Conservation (phyloP, 768 basidiomycete species). For the Rhizopogon vinicolor region DNA sequence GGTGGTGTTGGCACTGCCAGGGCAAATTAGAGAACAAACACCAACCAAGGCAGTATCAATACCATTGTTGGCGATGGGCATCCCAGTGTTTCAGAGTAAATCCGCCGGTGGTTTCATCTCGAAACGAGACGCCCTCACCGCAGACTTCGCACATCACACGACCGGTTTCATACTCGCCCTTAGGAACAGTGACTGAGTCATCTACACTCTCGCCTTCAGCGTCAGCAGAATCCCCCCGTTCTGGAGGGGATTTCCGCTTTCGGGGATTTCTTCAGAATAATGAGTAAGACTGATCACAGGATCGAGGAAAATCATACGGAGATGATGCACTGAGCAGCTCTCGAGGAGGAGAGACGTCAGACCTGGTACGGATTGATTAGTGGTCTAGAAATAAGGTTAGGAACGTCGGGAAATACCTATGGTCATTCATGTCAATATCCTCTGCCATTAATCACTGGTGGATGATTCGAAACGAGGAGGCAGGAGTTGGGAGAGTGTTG, state of each 20-base stretch:
- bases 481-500: conserved; percentile 3
- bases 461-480: background rate
- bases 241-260: conserved; percentile 36
- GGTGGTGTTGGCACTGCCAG: conserved; percentile 25
- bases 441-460: conserved; percentile 5
- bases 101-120: conserved; percentile 55
- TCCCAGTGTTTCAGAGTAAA: conserved; percentile 73
- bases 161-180: conserved; percentile 61
- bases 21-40: conserved; percentile 2
- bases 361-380: conserved; percentile 10
- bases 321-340: conserved; percentile 10
- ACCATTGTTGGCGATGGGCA: conserved; percentile 60
- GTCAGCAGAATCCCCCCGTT: conserved; percentile 14
- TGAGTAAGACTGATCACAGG: conserved; percentile 7
- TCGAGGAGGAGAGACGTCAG: conserved; percentile 7
- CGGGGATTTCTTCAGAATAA: conserved; percentile 26
- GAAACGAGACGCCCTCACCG: conserved; percentile 56
- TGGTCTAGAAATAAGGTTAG: conserved; percentile 10
- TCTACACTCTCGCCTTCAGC: conserved; percentile 7
- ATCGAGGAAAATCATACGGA: conserved; percentile 17
- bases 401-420: conserved; percentile 13
- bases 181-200: conserved; percentile 15
- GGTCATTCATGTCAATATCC: conserved; percentile 15
- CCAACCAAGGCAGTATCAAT: conserved; percentile 4
- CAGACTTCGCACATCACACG: conserved; percentile 65